Conservation (phyloP, 495 filamentous ascomycete genomes). For the Xylaria scruposa region DNA sequence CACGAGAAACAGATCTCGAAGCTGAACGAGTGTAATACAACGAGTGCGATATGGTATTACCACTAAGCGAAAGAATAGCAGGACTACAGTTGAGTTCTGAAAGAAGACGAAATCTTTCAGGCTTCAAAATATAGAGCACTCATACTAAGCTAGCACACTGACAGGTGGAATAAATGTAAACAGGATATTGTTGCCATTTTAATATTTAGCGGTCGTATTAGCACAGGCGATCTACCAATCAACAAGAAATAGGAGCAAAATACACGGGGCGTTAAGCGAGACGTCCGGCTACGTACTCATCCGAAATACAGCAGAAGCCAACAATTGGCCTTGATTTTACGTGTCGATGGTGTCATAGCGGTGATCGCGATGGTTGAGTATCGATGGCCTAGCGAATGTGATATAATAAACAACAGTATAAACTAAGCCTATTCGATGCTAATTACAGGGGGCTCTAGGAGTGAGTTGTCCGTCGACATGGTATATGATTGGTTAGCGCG, state of each 20-base stretch:
- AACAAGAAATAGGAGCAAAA: not conserved
- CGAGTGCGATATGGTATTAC: not conserved
- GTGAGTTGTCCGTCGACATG: not conserved
- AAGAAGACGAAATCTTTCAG: not conserved
- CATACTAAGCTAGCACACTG: not conserved
- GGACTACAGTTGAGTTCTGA: not conserved
- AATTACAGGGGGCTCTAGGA: not conserved
- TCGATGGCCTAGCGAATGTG: not conserved
- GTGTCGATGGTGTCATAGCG: conserved; percentile 18
- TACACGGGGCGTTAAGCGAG: not conserved
- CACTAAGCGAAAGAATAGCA: not conserved
- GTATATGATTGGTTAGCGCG: conserved; percentile 4
- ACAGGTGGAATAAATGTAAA: not conserved
- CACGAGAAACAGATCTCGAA: not conserved
- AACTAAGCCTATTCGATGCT: conserved; percentile 7
- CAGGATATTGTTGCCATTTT: not conserved
- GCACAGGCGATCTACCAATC: not conserved
- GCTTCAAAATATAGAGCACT: not conserved
- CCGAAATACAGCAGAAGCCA: not conserved
- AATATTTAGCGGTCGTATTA: not conserved
- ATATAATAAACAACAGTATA: not conserved
- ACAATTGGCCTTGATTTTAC: conserved; percentile 6
- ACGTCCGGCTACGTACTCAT: not conserved
- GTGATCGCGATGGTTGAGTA: conserved; percentile 11
- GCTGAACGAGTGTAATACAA: conserved; percentile 10